These are phyloP conservation scores for Colletotrichum paranaense DNA, from an alignment of 2,329 filamentous ascomycete species.

Conservation along the genomic window DNA sequence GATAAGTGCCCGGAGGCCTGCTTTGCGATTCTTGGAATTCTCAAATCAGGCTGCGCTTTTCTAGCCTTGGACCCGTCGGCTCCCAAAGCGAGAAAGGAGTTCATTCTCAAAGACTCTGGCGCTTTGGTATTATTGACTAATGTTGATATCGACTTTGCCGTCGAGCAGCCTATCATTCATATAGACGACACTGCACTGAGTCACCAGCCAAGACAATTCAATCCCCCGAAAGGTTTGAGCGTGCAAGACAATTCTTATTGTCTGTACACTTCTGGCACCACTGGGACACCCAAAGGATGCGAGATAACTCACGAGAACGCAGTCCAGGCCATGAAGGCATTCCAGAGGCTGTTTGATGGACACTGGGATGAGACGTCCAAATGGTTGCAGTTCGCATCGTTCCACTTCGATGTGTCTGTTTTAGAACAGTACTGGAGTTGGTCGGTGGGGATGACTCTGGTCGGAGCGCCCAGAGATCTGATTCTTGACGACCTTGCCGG, in stretches of 20 bases:
- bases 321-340: conserved; percentile 89
- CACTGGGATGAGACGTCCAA: conserved; percentile 80
- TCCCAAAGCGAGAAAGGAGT: conserved; percentile 78
- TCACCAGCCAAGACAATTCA: conserved; percentile 39
- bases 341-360: conserved; percentile 79
- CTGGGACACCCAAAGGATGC: conserved; percentile 87
- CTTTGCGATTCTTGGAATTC: conserved; percentile 82
- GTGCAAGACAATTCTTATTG: conserved; percentile 78
- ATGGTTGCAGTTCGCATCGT: conserved; percentile 93
- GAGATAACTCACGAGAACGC: conserved; percentile 90
- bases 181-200: conserved; percentile 47
- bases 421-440: conserved; percentile 97
- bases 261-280: conserved; percentile 89
- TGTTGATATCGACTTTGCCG: conserved; percentile 46
- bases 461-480: conserved; percentile 84
- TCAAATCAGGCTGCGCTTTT: conserved; percentile 86
- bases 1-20: conserved; percentile 88
- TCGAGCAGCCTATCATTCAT: conserved; percentile 45
- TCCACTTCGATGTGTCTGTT: conserved; percentile 94
- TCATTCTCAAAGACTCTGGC: conserved; percentile 80
- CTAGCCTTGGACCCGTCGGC: conserved; percentile 83
- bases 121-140: conserved; percentile 73
- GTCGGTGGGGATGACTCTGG: conserved; percentile 88
- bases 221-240: conserved; percentile 37
- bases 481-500: conserved; percentile 85